These are phyloP conservation scores for Zygosaccharomyces siamensis DNA, from an alignment of 805 yeast genomes.

Conservation along the genomic window DNA sequence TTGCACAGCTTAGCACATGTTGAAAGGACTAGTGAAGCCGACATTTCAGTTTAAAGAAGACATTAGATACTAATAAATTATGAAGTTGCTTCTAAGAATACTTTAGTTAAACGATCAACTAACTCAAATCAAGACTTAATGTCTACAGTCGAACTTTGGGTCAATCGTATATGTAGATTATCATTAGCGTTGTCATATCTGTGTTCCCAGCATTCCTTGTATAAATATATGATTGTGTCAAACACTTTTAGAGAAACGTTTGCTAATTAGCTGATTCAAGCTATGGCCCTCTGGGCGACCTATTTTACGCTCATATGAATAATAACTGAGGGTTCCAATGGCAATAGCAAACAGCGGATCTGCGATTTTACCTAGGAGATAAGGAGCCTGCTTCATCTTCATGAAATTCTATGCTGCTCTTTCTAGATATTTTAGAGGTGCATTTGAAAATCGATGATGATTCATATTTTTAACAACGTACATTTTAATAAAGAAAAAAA, in stretches of 20 bases:
- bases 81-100: slow-evolving; percentile 4
- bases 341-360: slow-evolving; percentile 64
- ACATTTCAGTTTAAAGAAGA: background rate
- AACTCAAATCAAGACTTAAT: background rate
- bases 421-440: background rate
- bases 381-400: slow-evolving; percentile 13
- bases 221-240: background rate
- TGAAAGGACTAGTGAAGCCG: slow-evolving; percentile 12
- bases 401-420: background rate
- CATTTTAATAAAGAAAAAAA: background rate
- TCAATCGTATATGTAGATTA: too few species aligned
- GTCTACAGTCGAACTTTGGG: too few species aligned
- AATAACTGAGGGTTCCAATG: slow-evolving; percentile 61
- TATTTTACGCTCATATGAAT: slow-evolving; percentile 54
- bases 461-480: background rate
- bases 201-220: too few species aligned
- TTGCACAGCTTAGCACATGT: slow-evolving; percentile 10
- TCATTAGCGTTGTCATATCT: too few species aligned
- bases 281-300: slow-evolving; percentile 57
- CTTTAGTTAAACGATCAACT: slow-evolving; percentile 6
- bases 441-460: background rate
- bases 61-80: slow-evolving; percentile 9
- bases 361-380: slow-evolving; percentile 35
- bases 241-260: slow-evolving; percentile 19
- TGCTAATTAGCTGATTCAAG: slow-evolving; percentile 47